Base-by-base conservation (phyloP, 192 early-diverging fungal genomes). In the Gaertneriomyces sp. region DNA sequence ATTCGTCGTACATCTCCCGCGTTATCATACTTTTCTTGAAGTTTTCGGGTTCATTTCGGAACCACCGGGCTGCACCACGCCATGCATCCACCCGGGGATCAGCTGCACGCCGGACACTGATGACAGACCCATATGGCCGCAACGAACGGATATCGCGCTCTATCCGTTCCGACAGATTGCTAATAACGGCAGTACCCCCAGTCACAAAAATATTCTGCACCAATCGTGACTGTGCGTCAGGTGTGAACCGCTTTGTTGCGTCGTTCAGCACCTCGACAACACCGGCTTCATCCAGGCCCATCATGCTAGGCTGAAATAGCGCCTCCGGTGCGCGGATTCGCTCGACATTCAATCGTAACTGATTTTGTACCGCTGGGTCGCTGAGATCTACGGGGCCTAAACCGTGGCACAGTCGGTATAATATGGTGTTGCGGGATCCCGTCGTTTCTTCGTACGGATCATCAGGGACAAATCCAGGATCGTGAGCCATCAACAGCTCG, bases 271-370 rank as follows among this genome's bases (percentile, higher is more conserved):
- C 58, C 71, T 96, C 94, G 0, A 93, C 75, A 41, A 96, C 64
- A 0, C 94, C 94, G 2, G 94, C 90, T 69, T 94, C 91, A 67
- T 96, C 93, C 3, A 94, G 74, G 14, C 94, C 94, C 46, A 90
- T 73, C 19, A 94, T 88, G 9, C 80, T 77, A 5, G 94, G 94
- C 45, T 94, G 90, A 80, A 96, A 96, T n/a, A 94, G 69, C 1
- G 84, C 87, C 74, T 96, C 94, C 2, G 93, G 92, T 43, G 94
- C 92, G 10, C 92, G 75, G 25, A 90, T 87, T 42, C 92, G 86
- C 74, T 96, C 94, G n/a, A 96, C 79, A 67, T 96, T 96, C 40
- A 94, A 72, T 70, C 92, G 92, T 6, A 96, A 73, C 65, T 94
- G 93, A 75, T 91, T 88, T 39, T 81, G 79, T 0, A 79, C 83